Base-by-base conservation (phyloP, 2,329 filamentous ascomycete genomes). In the Hypoxylon sp. region DNA sequence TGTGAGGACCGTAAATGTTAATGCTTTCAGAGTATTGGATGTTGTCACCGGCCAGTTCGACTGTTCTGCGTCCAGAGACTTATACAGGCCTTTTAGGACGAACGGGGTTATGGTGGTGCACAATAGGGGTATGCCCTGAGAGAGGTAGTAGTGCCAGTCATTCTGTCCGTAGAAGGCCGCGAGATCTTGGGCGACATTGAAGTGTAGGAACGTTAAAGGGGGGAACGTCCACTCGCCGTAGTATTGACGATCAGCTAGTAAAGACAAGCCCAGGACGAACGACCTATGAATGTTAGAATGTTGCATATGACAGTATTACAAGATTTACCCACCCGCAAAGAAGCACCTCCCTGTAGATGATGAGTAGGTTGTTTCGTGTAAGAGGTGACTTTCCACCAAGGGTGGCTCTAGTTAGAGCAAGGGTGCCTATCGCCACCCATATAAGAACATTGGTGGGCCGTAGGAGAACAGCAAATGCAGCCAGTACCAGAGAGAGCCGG, bases 161-260 rank as follows among this genome's bases (percentile, higher is more conserved):
- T 96, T 98, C 43, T 80, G 84, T 18, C 95, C 95, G 72, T 99
- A 99, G 75, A 98, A 98, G 43, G 94, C 85, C 21, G 95, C 92
- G 4, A 99, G 82, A 6, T 90, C 90, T 73, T 96, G 89, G 17
- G 88, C 85, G 52, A 99, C 82, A 76, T 99, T 99, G 80, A 97
- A 94, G 71, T 94, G 85, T 55, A 98, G 82, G 77, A 92, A 98
- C 53, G 89, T 88, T 62, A 94, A 84, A 0, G 93, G 90, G 3
- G 95, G 95, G 54, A 99, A 91, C 0, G 92, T 91, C 91, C 92
- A 97, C 61, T 85, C 77, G 48, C 87, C 86, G 72, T 96, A 99
- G 77, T 92, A 97, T 17, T 87, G 75, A 60, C 86, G 85, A 73
- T 98, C 95, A 4, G 88, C 84, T 9, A 86, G 64, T 4, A 84